Percentiles rank a stretch among this genome's conserved stretches.
Conservation (phyloP, 768 basidiomycete genomes). For the Psilocybe azurescens region DNA sequence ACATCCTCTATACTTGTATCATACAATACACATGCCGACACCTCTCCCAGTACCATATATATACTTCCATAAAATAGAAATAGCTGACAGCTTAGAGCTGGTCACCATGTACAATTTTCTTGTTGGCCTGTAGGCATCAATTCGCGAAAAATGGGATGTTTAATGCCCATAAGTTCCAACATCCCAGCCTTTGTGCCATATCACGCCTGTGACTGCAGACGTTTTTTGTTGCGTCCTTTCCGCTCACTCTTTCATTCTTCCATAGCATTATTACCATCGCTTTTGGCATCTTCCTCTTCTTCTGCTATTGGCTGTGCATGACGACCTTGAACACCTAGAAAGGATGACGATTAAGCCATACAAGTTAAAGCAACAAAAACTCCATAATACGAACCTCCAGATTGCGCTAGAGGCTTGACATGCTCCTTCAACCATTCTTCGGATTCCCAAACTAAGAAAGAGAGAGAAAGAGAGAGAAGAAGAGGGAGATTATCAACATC, state of each 20-base stretch:
- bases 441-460: conserved; percentile 86
- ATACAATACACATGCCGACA: too few species aligned
- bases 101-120: background rate
- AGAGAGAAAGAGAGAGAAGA: conserved; percentile 2
- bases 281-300: conserved; percentile 34
- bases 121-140: background rate
- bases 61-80: background rate
- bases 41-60: background rate
- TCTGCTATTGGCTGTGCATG: conserved; percentile 36
- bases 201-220: too few species aligned
- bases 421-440: conserved; percentile 92
- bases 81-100: background rate
- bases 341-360: background rate
- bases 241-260: conserved; percentile 53
- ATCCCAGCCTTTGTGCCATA: too few species aligned
- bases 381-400: conserved; percentile 59
- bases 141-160: background rate
- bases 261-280: conserved; percentile 55
- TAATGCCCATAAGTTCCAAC: too few species aligned
- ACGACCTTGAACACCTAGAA: conserved; percentile 60
- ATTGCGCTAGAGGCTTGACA: conserved; percentile 77
- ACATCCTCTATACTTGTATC: too few species aligned
- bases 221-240: background rate
- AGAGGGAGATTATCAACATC: too few species aligned
- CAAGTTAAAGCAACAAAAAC: conserved; percentile 3